Conservation (phyloP, 441 rosid species). For the Arabidopsis lyrata region DNA sequence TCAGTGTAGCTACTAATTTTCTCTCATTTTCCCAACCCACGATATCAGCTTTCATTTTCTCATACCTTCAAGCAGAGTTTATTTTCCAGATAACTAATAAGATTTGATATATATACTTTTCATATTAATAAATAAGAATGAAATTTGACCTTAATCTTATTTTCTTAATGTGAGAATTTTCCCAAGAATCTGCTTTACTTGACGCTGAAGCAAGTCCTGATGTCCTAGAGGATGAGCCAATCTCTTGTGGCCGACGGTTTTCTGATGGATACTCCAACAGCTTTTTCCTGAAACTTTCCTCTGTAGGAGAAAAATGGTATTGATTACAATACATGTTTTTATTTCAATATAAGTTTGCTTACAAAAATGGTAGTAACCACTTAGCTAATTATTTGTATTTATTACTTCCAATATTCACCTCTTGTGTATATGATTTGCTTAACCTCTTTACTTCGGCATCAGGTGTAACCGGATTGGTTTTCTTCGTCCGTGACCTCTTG, state of each 20-base stretch:
- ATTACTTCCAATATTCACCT: conserved; percentile 48
- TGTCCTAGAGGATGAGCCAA: conserved; percentile 45
- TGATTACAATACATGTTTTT: background rate
- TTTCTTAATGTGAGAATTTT: conserved; percentile 59
- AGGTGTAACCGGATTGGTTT: conserved; percentile 14
- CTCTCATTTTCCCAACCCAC: conserved; percentile 73
- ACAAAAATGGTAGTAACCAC: background rate
- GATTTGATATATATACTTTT: background rate
- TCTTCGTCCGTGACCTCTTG: conserved; percentile 43
- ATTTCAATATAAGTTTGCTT: background rate
- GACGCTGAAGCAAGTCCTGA: conserved; percentile 24
- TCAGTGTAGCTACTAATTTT: conserved; percentile 61
- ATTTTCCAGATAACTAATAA: conserved; percentile 9
- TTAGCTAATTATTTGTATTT: background rate
- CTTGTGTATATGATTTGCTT: conserved; percentile 42
- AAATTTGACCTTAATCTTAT: conserved; percentile 54
- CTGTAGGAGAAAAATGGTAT: background rate
- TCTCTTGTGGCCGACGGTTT: conserved; percentile 12
- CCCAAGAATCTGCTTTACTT: conserved; percentile 73
- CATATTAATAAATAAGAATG: background rate
- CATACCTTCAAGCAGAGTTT: conserved; percentile 55
- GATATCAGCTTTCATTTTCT: conserved; percentile 63
- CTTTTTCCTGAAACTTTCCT: conserved; percentile 22
- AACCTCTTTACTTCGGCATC: conserved; percentile 32
- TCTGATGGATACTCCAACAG: conserved; percentile 8